Conservation (phyloP, 352 stramenopile species). For the Phytophthora palmivora region DNA sequence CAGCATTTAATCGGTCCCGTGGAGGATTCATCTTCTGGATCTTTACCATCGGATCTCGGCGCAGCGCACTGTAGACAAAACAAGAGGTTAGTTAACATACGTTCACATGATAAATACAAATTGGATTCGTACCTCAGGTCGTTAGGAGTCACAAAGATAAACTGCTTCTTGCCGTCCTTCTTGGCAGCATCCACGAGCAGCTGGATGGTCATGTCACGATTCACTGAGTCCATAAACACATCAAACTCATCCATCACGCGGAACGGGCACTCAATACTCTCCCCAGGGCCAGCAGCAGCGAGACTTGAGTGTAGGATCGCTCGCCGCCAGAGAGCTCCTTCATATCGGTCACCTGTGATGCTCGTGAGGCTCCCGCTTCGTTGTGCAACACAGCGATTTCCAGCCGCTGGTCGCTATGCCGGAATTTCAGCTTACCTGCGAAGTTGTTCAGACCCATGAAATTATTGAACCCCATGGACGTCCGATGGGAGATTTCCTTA, state of each 20-base stretch:
- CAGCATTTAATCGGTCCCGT: conserved; percentile 76
- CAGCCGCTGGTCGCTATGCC: conserved; percentile 74
- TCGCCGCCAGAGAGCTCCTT: conserved; percentile 98
- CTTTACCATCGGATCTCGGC: conserved; percentile 79
- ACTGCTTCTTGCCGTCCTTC: conserved; percentile 80
- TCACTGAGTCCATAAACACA: conserved; percentile 99
- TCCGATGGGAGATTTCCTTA: conserved; percentile 81
- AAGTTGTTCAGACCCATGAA: conserved; percentile 90
- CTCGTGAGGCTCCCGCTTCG: conserved; percentile 66
- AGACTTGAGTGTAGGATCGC: conserved; percentile 96
- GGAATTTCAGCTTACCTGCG: conserved; percentile 84
- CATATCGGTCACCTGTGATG: conserved; percentile 94
- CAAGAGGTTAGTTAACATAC: neutral
- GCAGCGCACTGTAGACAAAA: conserved; percentile 57
- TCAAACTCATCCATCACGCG: conserved; percentile 99
- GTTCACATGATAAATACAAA: conserved; percentile 8
- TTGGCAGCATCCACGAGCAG: conserved; percentile 92
- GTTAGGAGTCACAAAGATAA: conserved; percentile 91
- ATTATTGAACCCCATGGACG: conserved; percentile 84
- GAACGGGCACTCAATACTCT: conserved; percentile 94
- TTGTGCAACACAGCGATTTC: conserved; percentile 87
- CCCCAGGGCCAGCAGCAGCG: conserved; percentile 93
- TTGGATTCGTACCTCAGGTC: conserved; percentile 72
- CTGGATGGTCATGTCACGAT: conserved; percentile 95
- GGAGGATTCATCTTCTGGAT: conserved; percentile 91